Evolutionary conservation across 2,329 filamentous ascomycete species (phyloP), one percentile per base, ranked within the genome.

Genomic region (Exophiala viscosa): DNA sequence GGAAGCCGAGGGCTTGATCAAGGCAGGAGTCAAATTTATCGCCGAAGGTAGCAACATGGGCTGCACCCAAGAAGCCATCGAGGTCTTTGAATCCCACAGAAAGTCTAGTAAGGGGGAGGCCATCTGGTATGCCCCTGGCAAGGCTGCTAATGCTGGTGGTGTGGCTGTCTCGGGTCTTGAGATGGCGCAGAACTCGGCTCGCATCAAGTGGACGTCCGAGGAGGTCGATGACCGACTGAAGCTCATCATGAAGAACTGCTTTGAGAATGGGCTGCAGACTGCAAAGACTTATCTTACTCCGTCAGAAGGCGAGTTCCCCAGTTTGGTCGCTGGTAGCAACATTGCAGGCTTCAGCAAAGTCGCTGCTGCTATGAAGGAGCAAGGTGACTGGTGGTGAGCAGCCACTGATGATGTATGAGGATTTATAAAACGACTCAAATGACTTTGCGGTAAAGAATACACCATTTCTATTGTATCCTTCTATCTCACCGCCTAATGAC

Each of bases 31-130:
- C 68, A 83, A 86, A 70, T 95, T 90, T 78, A 86, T 97, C 62
- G 93, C 93, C 53, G 93, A 99, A 77, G 93, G 93, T 52, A 93
- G 87, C 75, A 97, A 97, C 84, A 97, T 99, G 93, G 93, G 93
- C 60, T 96, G 90, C 80, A 96, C 91, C 32, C 90, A 93, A 75
- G 90, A 88, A 61, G 92, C 92, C 63, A 96, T 99, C 66, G 88
- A 96, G 66, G 78, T 90, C 61, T 97, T 97, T 71, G 92, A 97
- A 82, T 81, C 79, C 14, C 78, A 85, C 66, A 82, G 91, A 64
- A 83, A 79, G 65, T 71, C 78, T 69, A 82, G 82, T 70, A 84
- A 89, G 77, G 83, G 82, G 60, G 73, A 74, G 47, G 83, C 88
- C 55, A 84, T 96, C 72, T 99, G 93, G 93, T 97, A 97, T 73